These are phyloP conservation scores for Colletotrichum sp. DNA, from an alignment of 2,329 filamentous ascomycete genomes.

Conservation along the genomic window DNA sequence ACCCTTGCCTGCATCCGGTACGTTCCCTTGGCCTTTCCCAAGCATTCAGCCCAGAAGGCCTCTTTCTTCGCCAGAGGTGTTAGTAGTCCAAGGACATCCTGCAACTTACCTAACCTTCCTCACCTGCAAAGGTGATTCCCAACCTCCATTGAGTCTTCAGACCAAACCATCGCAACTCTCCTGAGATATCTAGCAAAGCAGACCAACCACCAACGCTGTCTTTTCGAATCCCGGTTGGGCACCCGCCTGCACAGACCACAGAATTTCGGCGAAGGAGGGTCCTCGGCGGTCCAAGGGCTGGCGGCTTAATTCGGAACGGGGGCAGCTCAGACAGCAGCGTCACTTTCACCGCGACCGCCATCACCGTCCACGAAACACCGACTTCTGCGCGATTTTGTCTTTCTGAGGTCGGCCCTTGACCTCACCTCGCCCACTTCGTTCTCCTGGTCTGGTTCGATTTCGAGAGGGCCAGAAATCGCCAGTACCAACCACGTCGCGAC, in stretches of 20 bases:
- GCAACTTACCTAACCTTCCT: neutral
- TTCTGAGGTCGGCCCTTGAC: neutral
- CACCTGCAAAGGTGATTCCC: neutral
- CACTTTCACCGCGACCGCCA: neutral
- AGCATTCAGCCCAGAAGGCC: neutral
- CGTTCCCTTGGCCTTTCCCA: constrained; percentile 2
- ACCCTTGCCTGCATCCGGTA: constrained; percentile 17
- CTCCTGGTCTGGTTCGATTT: neutral
- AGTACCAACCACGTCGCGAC: neutral
- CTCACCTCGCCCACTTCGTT: neutral
- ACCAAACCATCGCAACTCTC: neutral
- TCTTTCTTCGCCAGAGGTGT: neutral
- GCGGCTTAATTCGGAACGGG: constrained; percentile 21
- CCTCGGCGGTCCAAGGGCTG: neutral
- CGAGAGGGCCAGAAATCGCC: neutral
- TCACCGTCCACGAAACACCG: neutral
- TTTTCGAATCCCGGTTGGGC: neutral
- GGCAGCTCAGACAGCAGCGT: constrained; percentile 13
- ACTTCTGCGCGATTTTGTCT: constrained; percentile 9
- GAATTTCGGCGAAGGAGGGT: neutral
- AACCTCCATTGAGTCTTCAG: neutral
- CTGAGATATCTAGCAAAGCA: neutral
- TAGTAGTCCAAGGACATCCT: neutral
- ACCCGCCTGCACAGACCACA: constrained; percentile 9
- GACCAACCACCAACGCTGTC: neutral